These are phyloP conservation scores for Clonostachys rhizophaga DNA, from an alignment of 2,329 filamentous ascomycete species.

Conservation along the genomic window DNA sequence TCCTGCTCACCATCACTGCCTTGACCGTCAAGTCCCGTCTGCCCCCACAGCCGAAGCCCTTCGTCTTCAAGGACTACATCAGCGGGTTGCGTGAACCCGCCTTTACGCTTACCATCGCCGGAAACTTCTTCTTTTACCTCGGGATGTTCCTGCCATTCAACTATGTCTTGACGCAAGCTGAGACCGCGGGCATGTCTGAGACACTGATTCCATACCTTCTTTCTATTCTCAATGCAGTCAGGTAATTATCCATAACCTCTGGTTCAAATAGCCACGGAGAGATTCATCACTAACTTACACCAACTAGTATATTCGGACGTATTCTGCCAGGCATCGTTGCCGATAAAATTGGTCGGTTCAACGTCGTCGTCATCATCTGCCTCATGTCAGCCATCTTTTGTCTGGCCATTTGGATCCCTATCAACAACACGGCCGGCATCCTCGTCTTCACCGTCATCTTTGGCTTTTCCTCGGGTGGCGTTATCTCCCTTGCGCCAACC, in stretches of 20 bases:
- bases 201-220: slow-evolving; percentile 39
- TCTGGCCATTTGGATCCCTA: slow-evolving; percentile 43
- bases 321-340: slow-evolving; percentile 44
- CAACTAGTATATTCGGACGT: slow-evolving; percentile 40
- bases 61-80: slow-evolving; percentile 40
- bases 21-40: slow-evolving; percentile 31
- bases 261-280: not conserved
- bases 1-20: slow-evolving; percentile 24
- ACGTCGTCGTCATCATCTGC: slow-evolving; percentile 46
- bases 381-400: slow-evolving; percentile 39
- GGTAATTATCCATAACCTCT: slow-evolving; percentile 18
- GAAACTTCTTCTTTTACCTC: slow-evolving; percentile 50
- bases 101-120: slow-evolving; percentile 35
- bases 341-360: slow-evolving; percentile 38
- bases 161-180: slow-evolving; percentile 44
- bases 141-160: slow-evolving; percentile 51
- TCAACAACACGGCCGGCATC: slow-evolving; percentile 47
- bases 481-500: slow-evolving; percentile 57
- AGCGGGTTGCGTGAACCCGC: slow-evolving; percentile 37
- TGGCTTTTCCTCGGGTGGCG: slow-evolving; percentile 64
- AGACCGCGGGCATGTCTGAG: slow-evolving; percentile 32
- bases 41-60: slow-evolving; percentile 36
- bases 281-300: not conserved
- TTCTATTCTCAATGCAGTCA: slow-evolving; percentile 52
- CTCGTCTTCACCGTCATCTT: slow-evolving; percentile 64